Percentiles rank a stretch among this genome's conserved stretches.
Conservation (phyloP, 148 eudicot species). For the Tetragonia tetragonoides region DNA sequence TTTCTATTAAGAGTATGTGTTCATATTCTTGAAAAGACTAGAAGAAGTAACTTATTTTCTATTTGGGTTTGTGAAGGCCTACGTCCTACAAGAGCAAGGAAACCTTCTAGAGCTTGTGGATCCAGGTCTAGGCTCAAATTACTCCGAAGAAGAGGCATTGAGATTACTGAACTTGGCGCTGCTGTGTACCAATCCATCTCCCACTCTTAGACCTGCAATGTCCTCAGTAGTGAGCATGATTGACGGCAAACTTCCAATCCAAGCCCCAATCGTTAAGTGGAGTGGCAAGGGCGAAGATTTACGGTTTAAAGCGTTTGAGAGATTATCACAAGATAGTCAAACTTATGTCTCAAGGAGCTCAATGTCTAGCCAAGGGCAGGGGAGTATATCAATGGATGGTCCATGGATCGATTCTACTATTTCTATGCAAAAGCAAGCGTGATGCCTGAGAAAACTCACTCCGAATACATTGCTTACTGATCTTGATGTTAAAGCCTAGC, state of each 20-base stretch:
- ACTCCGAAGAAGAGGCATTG: conserved; percentile 47
- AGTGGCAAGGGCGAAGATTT: conserved; percentile 24
- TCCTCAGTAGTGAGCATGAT: conserved; percentile 66
- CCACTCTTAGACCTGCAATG: conserved; percentile 68
- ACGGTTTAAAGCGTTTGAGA: conserved; percentile 45
- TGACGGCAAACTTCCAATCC: conserved; percentile 51
- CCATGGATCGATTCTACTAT: conserved; percentile 47
- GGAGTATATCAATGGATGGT: conserved; percentile 48
- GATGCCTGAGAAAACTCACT: conserved; percentile 20
- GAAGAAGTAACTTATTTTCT: neutral
- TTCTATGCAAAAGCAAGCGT: conserved; percentile 26
- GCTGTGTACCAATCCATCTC: conserved; percentile 65
- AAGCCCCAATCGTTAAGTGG: conserved; percentile 49
- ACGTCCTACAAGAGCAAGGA: conserved; percentile 85
- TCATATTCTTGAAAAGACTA: too few relatives aligned
- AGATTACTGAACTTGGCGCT: conserved; percentile 50
- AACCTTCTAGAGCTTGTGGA: conserved; percentile 72
- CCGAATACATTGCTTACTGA: conserved; percentile 32
- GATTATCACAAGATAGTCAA: conserved; percentile 42
- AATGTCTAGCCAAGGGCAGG: conserved; percentile 22
- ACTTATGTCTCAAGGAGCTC: conserved; percentile 36
- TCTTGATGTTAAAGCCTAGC: neutral
- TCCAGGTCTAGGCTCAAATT: conserved; percentile 50
- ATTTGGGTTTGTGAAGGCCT: conserved; percentile 49
- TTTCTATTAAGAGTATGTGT: too few relatives aligned